phyloP scores from a whole-genome alignment of 106 monocot genomes.

The Triglochin maritima region DNA sequence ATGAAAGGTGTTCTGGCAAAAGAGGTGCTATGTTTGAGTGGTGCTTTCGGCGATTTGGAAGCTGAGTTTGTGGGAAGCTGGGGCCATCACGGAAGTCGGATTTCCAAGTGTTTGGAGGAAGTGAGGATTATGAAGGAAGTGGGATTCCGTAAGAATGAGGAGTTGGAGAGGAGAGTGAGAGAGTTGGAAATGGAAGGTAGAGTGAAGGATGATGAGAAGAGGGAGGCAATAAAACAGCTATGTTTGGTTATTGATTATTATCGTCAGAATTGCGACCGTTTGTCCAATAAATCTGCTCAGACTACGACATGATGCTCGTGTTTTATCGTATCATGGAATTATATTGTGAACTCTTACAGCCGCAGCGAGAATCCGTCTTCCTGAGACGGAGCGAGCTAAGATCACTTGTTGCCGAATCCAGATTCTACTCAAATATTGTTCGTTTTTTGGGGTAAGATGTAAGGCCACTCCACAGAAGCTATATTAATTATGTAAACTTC shows the following conservation, averaged over 20 bases:
- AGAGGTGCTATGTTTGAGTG: too few species aligned
- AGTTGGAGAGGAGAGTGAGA: constrained; percentile 26
- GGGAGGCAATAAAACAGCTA: constrained; percentile 63
- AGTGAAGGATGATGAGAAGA: constrained; percentile 46
- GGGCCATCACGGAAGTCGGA: constrained; percentile 9
- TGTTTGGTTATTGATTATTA: constrained; percentile 61
- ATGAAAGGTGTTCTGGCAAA: constrained; percentile 11
- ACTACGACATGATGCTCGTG: not conserved
- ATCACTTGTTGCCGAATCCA: too few species aligned
- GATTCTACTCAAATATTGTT: too few species aligned
- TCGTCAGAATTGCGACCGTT: constrained; percentile 40
- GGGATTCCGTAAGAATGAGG: constrained; percentile 8
- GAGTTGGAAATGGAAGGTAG: constrained; percentile 6
- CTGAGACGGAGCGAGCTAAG: too few species aligned
- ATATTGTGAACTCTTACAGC: too few species aligned
- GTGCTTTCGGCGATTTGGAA: too few species aligned
- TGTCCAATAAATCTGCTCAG: not conserved
- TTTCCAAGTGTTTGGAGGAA: constrained; percentile 14
- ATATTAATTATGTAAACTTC: too few species aligned
- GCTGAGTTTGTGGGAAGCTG: too few species aligned
- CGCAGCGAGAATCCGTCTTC: too few species aligned
- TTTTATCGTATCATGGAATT: not conserved
- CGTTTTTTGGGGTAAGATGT: not conserved
- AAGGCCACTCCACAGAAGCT: not conserved
- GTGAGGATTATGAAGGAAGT: constrained; percentile 6